A percentile compares a stretch with the other conserved stretches of the same genome.
Evolutionary conservation across 2,329 filamentous ascomycete genomes (phyloP).

Genomic region (Penicillium sp.): DNA sequence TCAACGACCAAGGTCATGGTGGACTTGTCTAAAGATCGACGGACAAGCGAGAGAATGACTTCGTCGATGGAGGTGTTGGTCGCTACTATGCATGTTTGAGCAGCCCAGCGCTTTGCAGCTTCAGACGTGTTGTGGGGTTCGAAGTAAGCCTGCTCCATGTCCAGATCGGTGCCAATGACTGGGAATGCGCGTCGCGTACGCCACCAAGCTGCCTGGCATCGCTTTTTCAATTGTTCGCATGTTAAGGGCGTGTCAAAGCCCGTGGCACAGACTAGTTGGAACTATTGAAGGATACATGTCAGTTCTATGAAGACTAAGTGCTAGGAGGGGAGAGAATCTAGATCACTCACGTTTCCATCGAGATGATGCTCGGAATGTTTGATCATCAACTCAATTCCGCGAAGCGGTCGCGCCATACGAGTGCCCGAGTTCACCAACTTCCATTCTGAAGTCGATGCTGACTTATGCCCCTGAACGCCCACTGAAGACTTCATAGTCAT

Average conservation of each 20-base stretch:
- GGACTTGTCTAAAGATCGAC: neutral
- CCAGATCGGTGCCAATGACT: neutral
- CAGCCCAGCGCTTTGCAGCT: neutral
- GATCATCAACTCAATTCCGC: neutral
- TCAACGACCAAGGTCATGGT: neutral
- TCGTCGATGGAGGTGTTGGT: neutral
- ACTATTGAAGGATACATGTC: neutral
- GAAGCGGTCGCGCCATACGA: neutral
- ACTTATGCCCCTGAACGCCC: neutral
- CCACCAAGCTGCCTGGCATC: neutral
- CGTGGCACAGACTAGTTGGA: neutral
- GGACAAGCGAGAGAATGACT: neutral
- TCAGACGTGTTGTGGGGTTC: neutral
- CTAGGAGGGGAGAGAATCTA: neutral
- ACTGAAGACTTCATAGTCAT: neutral
- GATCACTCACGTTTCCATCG: neutral
- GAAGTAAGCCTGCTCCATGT: neutral
- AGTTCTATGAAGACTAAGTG: neutral
- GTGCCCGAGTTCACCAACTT: neutral
- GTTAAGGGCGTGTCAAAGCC: neutral
- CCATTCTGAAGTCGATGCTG: neutral
- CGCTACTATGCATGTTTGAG: neutral
- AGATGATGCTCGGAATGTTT: neutral
- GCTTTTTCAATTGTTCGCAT: neutral
- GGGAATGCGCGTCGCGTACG: neutral